Base-by-base conservation (phyloP, 352 stramenopile species). In the Chrysophaeum taylorii region DNA sequence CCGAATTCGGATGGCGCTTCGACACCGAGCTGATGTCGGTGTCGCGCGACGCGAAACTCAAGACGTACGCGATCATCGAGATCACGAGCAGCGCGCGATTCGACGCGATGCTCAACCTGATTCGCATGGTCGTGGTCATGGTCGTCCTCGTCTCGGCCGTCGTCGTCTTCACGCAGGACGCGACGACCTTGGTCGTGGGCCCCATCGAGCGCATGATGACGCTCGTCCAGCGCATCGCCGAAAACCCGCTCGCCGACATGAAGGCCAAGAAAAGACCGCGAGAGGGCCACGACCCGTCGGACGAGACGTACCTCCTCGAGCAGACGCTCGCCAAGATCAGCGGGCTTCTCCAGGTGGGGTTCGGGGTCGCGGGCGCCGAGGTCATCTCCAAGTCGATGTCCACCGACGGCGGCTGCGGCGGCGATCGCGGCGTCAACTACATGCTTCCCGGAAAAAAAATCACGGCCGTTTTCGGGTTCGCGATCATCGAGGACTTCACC, bases 321-420 rank as follows among this genome's bases (percentile, higher is more conserved):
- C 75, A 92, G 41, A 96, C 92, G 7, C 82, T 97, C 1, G 82
- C 90, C 16, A 88, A 87, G 75, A 96, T 97, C 43, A 90, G 87
- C 21, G 79, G 87, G 1, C 78, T 98, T 9, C 76, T 98, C 9
- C 90, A 95, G 64, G 89, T 98, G 35, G 93, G 93, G 7, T 97
- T 98, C 76, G 93, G 93, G 21, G 92, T 94, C 18, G 94, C 94
- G n/a, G 88, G 86, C 52, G 93, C 92, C 16, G 93, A 97, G 76
- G 97, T 99, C 67, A 98, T 99, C 76, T 92, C 90, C 1, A 97
- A 95, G 35, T 98, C 98, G 77, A 95, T 99, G 82, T 73, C 75
- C 39, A 72, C 78, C 27, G 79, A 84, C 68, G 25, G 27, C 9
- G 27, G 14, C 52, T 75, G 80, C 33, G 85, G 85, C 38, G 84